A percentile compares a stretch with the other conserved stretches of the same genome.
Evolutionary conservation across 2,329 filamentous ascomycete genomes (phyloP).

Genomic region (Akanthomyces uredinophilus): DNA sequence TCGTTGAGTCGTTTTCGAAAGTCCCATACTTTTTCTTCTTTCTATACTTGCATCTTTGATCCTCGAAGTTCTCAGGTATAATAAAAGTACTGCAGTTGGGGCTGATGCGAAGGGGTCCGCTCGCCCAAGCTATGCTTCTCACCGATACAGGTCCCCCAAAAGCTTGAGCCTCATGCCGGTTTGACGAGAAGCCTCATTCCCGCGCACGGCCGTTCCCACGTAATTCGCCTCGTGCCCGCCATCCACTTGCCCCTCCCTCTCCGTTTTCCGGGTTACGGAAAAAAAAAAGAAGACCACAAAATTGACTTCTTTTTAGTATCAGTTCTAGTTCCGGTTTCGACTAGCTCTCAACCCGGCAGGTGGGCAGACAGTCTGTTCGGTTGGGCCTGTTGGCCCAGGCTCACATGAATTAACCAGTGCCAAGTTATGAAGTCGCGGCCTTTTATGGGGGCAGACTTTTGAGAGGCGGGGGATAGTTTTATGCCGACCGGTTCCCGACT

Average conservation of each 20-base stretch:
- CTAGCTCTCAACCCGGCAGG: neutral
- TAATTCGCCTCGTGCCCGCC: neutral
- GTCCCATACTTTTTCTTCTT: no score
- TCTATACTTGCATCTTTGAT: neutral
- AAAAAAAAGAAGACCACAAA: neutral
- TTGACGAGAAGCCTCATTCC: neutral
- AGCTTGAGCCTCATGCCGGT: neutral
- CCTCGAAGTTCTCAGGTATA: neutral
- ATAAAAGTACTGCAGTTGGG: neutral
- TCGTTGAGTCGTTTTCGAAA: no score
- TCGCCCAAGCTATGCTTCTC: neutral
- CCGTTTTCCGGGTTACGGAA: neutral
- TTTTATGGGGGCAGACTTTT: neutral
- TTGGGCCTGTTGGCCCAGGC: neutral
- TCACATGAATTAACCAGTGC: neutral
- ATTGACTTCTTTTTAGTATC: neutral
- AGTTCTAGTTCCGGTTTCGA: neutral
- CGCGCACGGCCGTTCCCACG: constrained; percentile 6
- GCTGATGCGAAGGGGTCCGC: neutral
- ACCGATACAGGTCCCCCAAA: neutral
- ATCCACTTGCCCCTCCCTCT: neutral
- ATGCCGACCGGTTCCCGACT: neutral
- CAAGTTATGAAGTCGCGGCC: no score
- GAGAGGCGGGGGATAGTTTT: neutral
- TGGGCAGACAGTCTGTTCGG: neutral